Percentiles rank a stretch among this genome's conserved stretches.
Conservation (phyloP, 2,329 filamentous ascomycete species). For the Cucurbitaria berberidis region DNA sequence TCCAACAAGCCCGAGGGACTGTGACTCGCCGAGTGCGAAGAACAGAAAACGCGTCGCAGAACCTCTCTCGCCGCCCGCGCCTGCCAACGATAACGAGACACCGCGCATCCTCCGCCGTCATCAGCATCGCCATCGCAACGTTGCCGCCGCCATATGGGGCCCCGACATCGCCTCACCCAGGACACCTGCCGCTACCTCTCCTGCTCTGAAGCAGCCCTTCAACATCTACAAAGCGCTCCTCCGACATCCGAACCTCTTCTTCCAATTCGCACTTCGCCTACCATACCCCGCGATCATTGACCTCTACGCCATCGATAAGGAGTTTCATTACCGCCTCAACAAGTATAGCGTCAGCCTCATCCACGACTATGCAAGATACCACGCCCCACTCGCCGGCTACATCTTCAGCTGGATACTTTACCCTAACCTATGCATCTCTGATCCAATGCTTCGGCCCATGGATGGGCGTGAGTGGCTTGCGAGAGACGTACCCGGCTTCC, state of each 20-base stretch:
- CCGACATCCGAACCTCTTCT: constrained; percentile 45
- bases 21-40: constrained; percentile 6
- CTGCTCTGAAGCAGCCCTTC: constrained; percentile 21
- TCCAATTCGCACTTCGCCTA: constrained; percentile 40
- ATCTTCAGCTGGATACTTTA: constrained; percentile 70
- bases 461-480: constrained; percentile 41
- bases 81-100: neutral
- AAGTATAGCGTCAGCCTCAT: constrained; percentile 64
- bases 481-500: constrained; percentile 64
- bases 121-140: constrained; percentile 29
- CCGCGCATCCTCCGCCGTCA: constrained; percentile 30
- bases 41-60: constrained; percentile 32
- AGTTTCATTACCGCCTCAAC: constrained; percentile 48
- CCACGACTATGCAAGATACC: constrained; percentile 59
- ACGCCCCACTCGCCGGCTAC: constrained; percentile 61
- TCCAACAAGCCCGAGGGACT: constrained; percentile 8
- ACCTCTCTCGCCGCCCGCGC: neutral
- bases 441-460: constrained; percentile 61
- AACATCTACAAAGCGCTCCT: constrained; percentile 46
- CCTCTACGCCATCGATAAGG: constrained; percentile 49
- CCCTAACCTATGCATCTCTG: constrained; percentile 61
- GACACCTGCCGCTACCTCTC: neutral
- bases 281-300: constrained; percentile 27
- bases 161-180: constrained; percentile 6
- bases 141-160: constrained; percentile 30